A percentile compares a stretch with the other conserved stretches of the same genome.
These are phyloP conservation scores for Pichia kudriavzevii DNA, from an alignment of 1,139 yeast species.

Conservation along the genomic window DNA sequence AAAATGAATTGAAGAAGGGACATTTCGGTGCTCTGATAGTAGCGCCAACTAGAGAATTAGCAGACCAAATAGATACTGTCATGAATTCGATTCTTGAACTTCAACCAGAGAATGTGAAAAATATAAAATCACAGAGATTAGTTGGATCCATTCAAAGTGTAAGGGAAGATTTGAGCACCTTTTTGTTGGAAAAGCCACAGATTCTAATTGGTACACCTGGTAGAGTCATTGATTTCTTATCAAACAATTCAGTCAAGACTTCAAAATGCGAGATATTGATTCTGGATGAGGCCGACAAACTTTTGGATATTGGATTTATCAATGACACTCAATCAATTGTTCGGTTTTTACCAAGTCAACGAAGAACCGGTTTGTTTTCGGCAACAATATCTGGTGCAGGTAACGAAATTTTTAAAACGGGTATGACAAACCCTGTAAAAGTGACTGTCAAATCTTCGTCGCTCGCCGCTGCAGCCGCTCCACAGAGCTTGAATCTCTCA, in stretches of 20 bases:
- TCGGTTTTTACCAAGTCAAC: slow-evolving; percentile 70
- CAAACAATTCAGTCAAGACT: slow-evolving; percentile 43
- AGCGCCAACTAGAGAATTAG: slow-evolving; percentile 90
- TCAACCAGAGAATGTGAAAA: slow-evolving; percentile 39
- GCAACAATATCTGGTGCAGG: slow-evolving; percentile 87
- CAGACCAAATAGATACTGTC: slow-evolving; percentile 71
- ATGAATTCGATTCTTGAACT: slow-evolving; percentile 51
- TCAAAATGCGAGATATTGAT: slow-evolving; percentile 64
- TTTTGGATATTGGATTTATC: slow-evolving; percentile 73
- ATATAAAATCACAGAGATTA: slow-evolving; percentile 58
- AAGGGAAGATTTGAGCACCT: slow-evolving; percentile 64
- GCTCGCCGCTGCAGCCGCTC: slow-evolving; percentile 36
- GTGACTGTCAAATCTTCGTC: slow-evolving; percentile 58
- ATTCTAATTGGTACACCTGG: slow-evolving; percentile 93
- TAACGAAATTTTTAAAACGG: slow-evolving; percentile 58
- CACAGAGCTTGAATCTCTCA: slow-evolving; percentile 56
- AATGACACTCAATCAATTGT: slow-evolving; percentile 62
- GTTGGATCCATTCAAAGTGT: slow-evolving; percentile 73
- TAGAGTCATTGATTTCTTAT: slow-evolving; percentile 66
- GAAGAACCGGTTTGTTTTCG: slow-evolving; percentile 88
- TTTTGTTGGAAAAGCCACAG: slow-evolving; percentile 51
- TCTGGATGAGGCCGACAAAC: slow-evolving; percentile 88
- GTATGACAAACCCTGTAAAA: slow-evolving; percentile 85
- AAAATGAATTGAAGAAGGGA: slow-evolving; percentile 38
- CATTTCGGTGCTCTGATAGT: slow-evolving; percentile 65